These are phyloP conservation scores for Cymbopogon flexuosus DNA, from an alignment of 202 grass and related monocot species.

Conservation along the genomic window DNA sequence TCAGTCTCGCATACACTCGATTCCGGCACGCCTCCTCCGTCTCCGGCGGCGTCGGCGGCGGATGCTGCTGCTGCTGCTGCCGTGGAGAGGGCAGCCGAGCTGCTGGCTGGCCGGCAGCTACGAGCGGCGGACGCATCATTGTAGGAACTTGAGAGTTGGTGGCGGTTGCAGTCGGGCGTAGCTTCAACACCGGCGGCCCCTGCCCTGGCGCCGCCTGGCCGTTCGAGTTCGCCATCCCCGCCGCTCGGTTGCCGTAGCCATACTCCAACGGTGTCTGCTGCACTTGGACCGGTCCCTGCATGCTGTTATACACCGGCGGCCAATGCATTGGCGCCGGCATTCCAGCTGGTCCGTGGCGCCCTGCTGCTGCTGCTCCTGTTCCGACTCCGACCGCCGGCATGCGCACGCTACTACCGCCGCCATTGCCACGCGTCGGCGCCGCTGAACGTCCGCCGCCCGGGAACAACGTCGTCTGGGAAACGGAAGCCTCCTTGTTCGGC, in stretches of 20 bases:
- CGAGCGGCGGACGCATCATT: not conserved
- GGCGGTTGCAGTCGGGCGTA: not conserved
- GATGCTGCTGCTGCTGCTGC: not conserved
- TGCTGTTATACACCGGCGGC: not conserved
- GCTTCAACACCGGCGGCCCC: not conserved
- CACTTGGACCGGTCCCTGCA: slow-evolving; percentile 1
- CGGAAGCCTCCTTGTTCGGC: not conserved
- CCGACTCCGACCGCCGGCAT: not conserved
- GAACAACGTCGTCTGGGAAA: too few relatives aligned
- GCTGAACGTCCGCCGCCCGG: not conserved
- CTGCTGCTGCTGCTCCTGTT: not conserved
- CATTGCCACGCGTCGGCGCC: not conserved
- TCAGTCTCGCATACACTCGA: not conserved
- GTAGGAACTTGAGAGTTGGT: not conserved
- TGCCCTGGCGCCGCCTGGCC: too few relatives aligned
- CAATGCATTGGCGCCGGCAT: not conserved
- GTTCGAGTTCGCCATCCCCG: not conserved
- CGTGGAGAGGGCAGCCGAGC: not conserved
- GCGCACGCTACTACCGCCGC: not conserved
- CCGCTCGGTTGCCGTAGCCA: not conserved
- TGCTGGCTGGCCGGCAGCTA: not conserved
- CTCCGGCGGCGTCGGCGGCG: not conserved
- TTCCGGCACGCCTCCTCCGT: not conserved
- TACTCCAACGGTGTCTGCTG: not conserved
- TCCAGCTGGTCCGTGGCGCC: not conserved